Evolutionary conservation across 2,329 filamentous ascomycete species (phyloP), one percentile per base, ranked within the genome.

Genomic region (Alternaria burnsii): DNA sequence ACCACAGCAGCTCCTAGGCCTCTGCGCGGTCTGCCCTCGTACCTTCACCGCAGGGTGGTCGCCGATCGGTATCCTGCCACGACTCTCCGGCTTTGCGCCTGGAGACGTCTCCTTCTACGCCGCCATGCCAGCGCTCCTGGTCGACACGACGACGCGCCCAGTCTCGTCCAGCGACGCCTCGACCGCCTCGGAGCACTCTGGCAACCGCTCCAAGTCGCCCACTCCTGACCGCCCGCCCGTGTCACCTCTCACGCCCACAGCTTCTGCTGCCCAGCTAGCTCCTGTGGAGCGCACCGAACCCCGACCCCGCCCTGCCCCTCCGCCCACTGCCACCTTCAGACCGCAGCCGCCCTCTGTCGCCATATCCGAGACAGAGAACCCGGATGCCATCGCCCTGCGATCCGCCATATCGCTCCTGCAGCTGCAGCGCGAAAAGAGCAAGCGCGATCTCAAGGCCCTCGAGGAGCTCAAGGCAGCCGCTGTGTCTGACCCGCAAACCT

Each of bases 381-480:
- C 92, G 8, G 94, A 98, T 82, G 93, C 91, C 24, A 90, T 97
- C 61, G 94, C 94, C 5, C 85, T 97, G 61, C 89, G 90, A 67
- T 92, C 91, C 26, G 92, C 94, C 46, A 93, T 97, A 61, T 90
- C 92, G 9, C 89, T 97, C 52, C 83, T 98, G 47, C 93, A 97
- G 80, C 85, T 97, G 66, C 94, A 98, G 81, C 89, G 89, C 65
- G 88, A 89, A 72, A 91, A 91, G 75, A 92, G 92, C 41, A 82
- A 88, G 51, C 86, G 87, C 47, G 94, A 97, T 79, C 89, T 97
- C 52, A 85, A 87, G 68, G 82, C 86, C 0, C 83, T 97, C 34
- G 86, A 89, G 67, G 82, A 83, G 58, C 86, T 92, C 71, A 94
- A 93, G 77, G 82, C 86, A 18, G 87, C 87, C 4, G 93, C 93